Conservation (phyloP, 768 basidiomycete species). For the Naganishia vaughanmartiniae region DNA sequence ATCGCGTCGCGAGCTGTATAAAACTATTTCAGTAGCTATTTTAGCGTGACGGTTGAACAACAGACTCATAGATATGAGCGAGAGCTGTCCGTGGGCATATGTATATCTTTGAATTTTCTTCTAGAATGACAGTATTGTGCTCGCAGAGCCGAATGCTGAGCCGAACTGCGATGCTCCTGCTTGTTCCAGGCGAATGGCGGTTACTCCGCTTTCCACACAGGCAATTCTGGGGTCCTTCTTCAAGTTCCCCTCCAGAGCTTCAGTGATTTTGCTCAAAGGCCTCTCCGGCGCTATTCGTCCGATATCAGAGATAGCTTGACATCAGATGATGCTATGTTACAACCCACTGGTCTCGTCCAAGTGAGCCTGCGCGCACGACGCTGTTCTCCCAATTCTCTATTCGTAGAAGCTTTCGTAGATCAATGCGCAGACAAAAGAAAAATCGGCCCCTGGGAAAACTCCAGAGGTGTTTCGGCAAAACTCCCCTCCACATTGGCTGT, state of each 20-base stretch:
- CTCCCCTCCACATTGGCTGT: slow-evolving; percentile 1
- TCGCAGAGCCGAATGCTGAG: too few relatives aligned
- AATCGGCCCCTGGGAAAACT: too few relatives aligned
- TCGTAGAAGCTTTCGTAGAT: too few relatives aligned
- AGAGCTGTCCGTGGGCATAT: too few relatives aligned
- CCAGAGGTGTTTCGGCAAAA: slow-evolving; percentile 12
- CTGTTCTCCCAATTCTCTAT: too few relatives aligned
- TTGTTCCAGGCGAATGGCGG: background rate
- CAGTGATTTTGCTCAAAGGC: background rate
- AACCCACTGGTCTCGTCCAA: too few relatives aligned
- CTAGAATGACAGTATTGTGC: background rate
- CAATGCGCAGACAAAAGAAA: background rate
- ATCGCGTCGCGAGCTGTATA: background rate
- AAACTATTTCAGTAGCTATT: background rate
- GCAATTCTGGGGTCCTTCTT: background rate
- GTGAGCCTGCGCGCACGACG: too few relatives aligned
- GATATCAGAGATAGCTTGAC: too few relatives aligned
- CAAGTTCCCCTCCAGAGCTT: background rate
- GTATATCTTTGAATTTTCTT: background rate
- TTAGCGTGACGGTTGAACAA: background rate
- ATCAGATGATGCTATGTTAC: too few relatives aligned
- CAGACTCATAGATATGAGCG: too few relatives aligned
- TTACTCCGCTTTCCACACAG: slow-evolving; percentile 1
- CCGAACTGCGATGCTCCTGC: background rate
- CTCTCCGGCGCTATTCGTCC: too few relatives aligned